Conservation (phyloP, 495 filamentous ascomycete species). For the Podospora fimiseda region DNA sequence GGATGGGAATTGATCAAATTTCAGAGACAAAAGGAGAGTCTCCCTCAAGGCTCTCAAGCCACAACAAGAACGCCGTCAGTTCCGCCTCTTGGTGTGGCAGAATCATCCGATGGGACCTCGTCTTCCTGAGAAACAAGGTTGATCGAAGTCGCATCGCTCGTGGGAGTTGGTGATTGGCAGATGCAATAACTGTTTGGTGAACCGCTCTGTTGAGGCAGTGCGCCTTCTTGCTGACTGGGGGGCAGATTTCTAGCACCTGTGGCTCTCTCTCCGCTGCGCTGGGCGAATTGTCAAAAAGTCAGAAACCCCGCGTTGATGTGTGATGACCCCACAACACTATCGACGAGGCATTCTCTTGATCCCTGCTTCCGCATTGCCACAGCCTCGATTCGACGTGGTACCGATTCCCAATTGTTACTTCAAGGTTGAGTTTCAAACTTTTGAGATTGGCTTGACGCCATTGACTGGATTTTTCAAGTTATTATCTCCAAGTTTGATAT, state of each 20-base stretch:
- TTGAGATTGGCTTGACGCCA: background rate
- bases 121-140: background rate
- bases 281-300: slow-evolving; percentile 10
- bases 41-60: slow-evolving; percentile 1
- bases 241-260: slow-evolving; percentile 7
- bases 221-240: slow-evolving; percentile 3
- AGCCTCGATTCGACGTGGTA: background rate
- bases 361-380: background rate
- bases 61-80: slow-evolving; percentile 13
- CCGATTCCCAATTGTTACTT: background rate
- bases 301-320: slow-evolving; percentile 8
- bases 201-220: slow-evolving; percentile 13
- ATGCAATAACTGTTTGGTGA: slow-evolving; percentile 1
- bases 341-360: slow-evolving; percentile 13
- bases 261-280: too few species aligned
- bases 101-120: background rate
- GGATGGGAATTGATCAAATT: background rate
- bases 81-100: slow-evolving; percentile 13
- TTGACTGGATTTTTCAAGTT: too few species aligned
- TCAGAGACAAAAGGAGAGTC: background rate
- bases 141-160: background rate
- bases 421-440: background rate
- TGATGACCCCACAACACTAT: slow-evolving; percentile 1
- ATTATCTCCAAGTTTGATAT: too few species aligned
- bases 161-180: slow-evolving; percentile 8